Conservation (phyloP, 495 filamentous ascomycete species). For the Hypoxylon intermedium region DNA sequence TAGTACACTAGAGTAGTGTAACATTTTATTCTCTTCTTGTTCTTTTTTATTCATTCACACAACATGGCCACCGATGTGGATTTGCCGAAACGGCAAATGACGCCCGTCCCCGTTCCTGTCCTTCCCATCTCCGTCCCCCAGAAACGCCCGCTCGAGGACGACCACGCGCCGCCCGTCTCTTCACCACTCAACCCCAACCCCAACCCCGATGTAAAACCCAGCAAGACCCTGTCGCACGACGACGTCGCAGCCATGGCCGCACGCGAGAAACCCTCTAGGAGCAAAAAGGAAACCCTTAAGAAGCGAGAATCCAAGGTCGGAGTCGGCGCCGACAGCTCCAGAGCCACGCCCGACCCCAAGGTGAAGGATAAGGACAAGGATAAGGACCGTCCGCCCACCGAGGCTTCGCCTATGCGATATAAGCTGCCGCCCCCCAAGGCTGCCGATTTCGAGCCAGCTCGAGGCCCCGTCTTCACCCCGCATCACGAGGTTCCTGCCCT, state of each 20-base stretch:
- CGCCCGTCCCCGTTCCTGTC: constrained; percentile 44
- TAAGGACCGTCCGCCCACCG: constrained; percentile 50
- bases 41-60: constrained; percentile 5
- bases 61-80: constrained; percentile 49
- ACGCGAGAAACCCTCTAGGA: constrained; percentile 55
- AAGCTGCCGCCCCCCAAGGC: constrained; percentile 64
- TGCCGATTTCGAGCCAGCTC: constrained; percentile 64
- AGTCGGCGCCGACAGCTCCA: constrained; percentile 52
- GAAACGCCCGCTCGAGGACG: constrained; percentile 62
- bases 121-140: constrained; percentile 60
- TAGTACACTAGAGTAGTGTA: neutral
- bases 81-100: constrained; percentile 51
- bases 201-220: constrained; percentile 49
- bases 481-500: constrained; percentile 55
- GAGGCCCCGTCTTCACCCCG: constrained; percentile 60
- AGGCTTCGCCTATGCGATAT: constrained; percentile 62
- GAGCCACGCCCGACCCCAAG: constrained; percentile 64
- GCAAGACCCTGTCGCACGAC: constrained; percentile 45
- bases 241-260: constrained; percentile 45
- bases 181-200: constrained; percentile 71
- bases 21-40: neutral
- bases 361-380: too few relatives aligned
- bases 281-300: constrained; percentile 76
- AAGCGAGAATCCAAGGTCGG: constrained; percentile 75
- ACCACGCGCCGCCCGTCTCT: constrained; percentile 63